Evolutionary conservation across 2,329 filamentous ascomycete species (phyloP).

Genomic region (Sclerotinia trifoliorum): DNA sequence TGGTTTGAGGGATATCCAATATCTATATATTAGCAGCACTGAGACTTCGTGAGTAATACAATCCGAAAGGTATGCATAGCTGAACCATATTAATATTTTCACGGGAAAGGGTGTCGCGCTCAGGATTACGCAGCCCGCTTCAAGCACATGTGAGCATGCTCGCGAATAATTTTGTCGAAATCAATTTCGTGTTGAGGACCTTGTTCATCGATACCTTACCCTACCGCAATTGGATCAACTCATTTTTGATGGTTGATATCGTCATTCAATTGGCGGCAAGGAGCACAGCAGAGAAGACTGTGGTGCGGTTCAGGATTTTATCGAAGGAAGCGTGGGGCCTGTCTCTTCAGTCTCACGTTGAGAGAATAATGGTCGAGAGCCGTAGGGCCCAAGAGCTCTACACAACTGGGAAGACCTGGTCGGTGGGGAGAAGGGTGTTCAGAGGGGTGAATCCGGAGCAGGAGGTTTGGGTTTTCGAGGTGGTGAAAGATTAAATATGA

Average conservation of each 20-base stretch:
- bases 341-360: not conserved
- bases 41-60: too few species aligned
- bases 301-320: not conserved
- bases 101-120: too few species aligned
- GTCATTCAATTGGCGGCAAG: not conserved
- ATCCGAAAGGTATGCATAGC: too few species aligned
- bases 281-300: not conserved
- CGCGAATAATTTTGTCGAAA: not conserved
- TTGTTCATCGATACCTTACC: too few species aligned
- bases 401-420: not conserved
- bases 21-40: too few species aligned
- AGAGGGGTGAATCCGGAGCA: not conserved
- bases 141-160: too few species aligned
- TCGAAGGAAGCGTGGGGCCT: too few species aligned
- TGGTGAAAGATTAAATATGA: not conserved
- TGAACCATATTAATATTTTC: too few species aligned
- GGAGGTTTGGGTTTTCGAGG: not conserved
- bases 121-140: too few species aligned
- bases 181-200: not conserved
- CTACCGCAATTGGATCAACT: too few species aligned
- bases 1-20: too few species aligned
- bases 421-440: not conserved
- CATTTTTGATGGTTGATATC: not conserved
- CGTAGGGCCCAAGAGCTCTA: not conserved
- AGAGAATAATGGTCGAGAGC: not conserved